phyloP scores from a whole-genome alignment of 129 eudicot species.

The Helianthus tuberosus region DNA sequence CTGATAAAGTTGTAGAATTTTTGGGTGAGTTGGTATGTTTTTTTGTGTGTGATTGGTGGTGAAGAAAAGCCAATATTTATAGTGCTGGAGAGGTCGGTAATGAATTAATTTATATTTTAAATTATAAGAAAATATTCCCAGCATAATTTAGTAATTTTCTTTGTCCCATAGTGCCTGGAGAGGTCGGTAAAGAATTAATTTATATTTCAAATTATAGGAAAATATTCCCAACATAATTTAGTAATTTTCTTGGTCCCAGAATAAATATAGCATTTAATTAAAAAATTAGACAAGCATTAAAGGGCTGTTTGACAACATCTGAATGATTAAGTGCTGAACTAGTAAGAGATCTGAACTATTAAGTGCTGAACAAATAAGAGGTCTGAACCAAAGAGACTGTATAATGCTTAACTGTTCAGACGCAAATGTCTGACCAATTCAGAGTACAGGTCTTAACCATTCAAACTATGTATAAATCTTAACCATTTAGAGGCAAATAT shows the following conservation, averaged over 20 bases:
- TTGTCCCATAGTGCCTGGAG: conserved; percentile 32
- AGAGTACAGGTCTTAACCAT: too few species aligned
- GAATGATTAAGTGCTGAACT: too few species aligned
- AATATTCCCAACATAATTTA: not conserved
- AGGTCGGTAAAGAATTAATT: conserved; percentile 21
- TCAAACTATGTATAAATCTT: too few species aligned
- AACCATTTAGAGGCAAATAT: too few species aligned
- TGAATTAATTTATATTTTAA: not conserved
- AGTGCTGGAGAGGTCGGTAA: conserved; percentile 29
- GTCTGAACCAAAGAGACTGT: too few species aligned
- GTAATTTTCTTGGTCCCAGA: not conserved
- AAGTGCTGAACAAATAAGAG: too few species aligned
- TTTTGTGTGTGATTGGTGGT: conserved; percentile 18
- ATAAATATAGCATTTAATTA: not conserved
- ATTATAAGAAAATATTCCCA: not conserved
- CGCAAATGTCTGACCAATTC: too few species aligned
- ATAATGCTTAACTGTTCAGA: too few species aligned
- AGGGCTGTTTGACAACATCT: too few species aligned
- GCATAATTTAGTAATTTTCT: not conserved
- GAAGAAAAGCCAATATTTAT: conserved; percentile 29
- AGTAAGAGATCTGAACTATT: too few species aligned
- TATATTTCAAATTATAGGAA: not conserved
- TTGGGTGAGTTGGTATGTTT: conserved; percentile 19
- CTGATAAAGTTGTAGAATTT: not conserved
- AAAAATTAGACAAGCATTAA: too few species aligned